phyloP scores from a whole-genome alignment of 2,329 filamentous ascomycete genomes.

The Cercospora beticola region DNA sequence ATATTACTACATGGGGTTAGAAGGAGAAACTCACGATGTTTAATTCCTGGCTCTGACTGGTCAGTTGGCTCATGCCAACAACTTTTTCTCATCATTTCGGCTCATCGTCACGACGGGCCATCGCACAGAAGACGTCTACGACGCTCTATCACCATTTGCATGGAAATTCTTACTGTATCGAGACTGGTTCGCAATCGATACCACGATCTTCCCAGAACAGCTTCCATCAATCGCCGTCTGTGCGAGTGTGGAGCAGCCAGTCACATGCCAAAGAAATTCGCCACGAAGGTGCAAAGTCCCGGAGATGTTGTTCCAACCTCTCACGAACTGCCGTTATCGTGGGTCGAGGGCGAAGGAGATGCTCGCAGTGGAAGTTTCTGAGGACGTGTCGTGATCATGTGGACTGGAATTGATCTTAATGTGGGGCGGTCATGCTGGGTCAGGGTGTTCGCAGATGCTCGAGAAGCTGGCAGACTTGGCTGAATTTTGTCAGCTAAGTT shows the following conservation, averaged over 20 bases:
- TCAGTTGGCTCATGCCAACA: background rate
- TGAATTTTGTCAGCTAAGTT: background rate
- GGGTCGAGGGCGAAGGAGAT: background rate
- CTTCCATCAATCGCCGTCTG: background rate
- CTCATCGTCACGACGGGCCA: background rate
- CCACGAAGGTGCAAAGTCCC: background rate
- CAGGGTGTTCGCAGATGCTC: conserved; percentile 4
- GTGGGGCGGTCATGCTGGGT: conserved; percentile 1
- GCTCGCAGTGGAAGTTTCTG: background rate
- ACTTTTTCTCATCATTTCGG: background rate
- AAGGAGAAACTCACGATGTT: background rate
- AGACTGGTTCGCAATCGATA: background rate
- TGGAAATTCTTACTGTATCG: background rate
- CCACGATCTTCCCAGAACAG: background rate
- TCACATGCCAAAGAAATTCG: background rate
- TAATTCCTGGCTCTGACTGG: background rate
- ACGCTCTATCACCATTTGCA: background rate
- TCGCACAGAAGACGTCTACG: background rate
- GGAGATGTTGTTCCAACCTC: background rate
- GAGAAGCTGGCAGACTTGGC: conserved; percentile 12
- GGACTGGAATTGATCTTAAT: background rate
- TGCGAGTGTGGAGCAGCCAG: background rate
- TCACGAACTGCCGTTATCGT: background rate
- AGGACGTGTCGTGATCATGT: conserved; percentile 8
- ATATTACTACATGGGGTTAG: background rate